phyloP scores from a whole-genome alignment of 2,329 filamentous ascomycete genomes.

The Bipolaris oryzae region DNA sequence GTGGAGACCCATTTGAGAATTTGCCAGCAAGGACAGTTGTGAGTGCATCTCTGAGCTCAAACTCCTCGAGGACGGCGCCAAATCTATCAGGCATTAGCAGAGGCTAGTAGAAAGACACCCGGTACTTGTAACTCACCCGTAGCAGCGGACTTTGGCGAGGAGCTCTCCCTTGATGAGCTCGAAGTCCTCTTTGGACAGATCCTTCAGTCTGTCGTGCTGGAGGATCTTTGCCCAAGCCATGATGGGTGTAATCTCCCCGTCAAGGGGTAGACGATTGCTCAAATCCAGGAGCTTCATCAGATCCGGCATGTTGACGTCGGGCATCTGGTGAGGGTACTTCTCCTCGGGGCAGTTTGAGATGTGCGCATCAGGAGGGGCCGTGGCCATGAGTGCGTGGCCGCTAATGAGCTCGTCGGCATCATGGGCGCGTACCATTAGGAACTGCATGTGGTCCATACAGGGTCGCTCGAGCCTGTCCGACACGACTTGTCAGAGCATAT shows the following conservation, averaged over 20 bases:
- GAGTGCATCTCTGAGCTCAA: conserved; percentile 78
- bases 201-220: conserved; percentile 61
- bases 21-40: conserved; percentile 71
- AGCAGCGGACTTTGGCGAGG: conserved; percentile 82
- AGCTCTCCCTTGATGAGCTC: conserved; percentile 74
- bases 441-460: conserved; percentile 90
- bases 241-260: conserved; percentile 91
- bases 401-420: conserved; percentile 64
- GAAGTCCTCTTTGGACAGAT: conserved; percentile 73
- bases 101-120: not conserved
- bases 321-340: conserved; percentile 72
- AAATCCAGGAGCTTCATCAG: conserved; percentile 82
- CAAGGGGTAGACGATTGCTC: conserved; percentile 79
- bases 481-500: conserved; percentile 40
- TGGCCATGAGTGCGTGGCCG: conserved; percentile 92
- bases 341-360: conserved; percentile 62
- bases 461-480: conserved; percentile 78
- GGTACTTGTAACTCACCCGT: conserved; percentile 71
- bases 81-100: conserved; percentile 55
- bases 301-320: conserved; percentile 74
- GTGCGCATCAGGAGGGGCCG: conserved; percentile 76
- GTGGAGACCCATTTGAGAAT: conserved; percentile 27
- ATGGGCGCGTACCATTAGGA: conserved; percentile 67
- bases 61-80: conserved; percentile 72
- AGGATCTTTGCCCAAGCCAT: conserved; percentile 91